These are phyloP conservation scores for Lactifluus echinatus DNA, from an alignment of 768 basidiomycete species.

Conservation along the genomic window DNA sequence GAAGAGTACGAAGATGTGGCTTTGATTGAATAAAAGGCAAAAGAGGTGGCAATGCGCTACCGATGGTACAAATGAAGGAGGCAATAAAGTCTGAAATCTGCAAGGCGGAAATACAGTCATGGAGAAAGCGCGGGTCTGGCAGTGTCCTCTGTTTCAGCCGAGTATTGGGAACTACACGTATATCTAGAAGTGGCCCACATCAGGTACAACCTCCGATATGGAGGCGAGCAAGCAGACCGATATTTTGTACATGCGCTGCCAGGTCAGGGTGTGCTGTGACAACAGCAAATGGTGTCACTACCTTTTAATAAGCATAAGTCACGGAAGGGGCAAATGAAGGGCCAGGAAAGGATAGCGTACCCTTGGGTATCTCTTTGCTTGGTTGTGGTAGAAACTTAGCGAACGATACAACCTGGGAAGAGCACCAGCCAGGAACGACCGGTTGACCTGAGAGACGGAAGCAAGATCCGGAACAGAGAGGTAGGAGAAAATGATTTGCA, in stretches of 20 bases:
- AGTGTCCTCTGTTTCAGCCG: constrained; percentile 19
- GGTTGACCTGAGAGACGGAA: constrained; percentile 53
- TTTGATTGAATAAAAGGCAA: constrained; percentile 40
- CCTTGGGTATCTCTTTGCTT: constrained; percentile 49
- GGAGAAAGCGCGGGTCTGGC: constrained; percentile 40
- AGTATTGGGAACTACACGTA: constrained; percentile 40
- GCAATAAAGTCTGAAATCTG: constrained; percentile 42
- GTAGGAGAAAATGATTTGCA: constrained; percentile 55
- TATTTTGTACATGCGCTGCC: constrained; percentile 48
- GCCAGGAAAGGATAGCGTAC: constrained; percentile 28
- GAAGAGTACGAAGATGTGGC: constrained; percentile 36
- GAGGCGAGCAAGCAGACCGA: constrained; percentile 35
- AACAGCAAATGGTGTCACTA: constrained; percentile 54
- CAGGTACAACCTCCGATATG: not conserved
- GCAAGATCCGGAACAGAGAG: constrained; percentile 47
- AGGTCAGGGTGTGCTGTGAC: constrained; percentile 44
- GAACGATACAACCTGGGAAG: constrained; percentile 54
- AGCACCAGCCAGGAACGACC: constrained; percentile 54
- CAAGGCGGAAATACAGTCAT: constrained; percentile 43
- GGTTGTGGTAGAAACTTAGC: constrained; percentile 44
- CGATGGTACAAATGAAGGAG: constrained; percentile 45
- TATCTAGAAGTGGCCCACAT: constrained; percentile 31
- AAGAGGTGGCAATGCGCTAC: constrained; percentile 41
- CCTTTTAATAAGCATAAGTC: constrained; percentile 22
- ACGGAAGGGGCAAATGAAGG: not conserved